phyloP scores from a whole-genome alignment of 257 asterid species.

The Solanum virginianum region DNA sequence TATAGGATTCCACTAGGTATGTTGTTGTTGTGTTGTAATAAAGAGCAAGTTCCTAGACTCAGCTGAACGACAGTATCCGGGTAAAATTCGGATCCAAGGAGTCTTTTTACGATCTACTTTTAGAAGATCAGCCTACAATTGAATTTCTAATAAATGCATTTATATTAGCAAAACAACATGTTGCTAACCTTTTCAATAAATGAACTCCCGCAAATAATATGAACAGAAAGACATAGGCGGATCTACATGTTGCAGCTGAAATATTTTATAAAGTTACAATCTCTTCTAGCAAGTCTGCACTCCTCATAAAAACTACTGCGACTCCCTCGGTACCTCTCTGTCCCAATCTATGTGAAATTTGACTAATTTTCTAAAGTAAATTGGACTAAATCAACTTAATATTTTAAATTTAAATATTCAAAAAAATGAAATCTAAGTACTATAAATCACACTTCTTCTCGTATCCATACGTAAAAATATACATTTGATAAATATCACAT shows the following conservation, averaged over 20 bases:
- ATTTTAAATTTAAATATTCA: not conserved
- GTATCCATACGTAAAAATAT: not conserved
- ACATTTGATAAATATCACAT: not conserved
- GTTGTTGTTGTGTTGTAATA: not conserved
- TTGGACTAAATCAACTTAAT: not conserved
- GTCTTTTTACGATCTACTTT: constrained; percentile 62
- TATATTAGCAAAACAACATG: not conserved
- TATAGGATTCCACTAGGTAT: too few species aligned
- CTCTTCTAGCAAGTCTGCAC: not conserved
- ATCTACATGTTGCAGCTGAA: not conserved
- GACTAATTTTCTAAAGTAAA: not conserved
- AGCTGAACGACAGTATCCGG: not conserved
- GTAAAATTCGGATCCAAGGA: constrained; percentile 12
- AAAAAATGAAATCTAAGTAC: not conserved
- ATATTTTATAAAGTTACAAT: not conserved
- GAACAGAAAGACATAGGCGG: not conserved
- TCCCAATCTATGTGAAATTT: not conserved
- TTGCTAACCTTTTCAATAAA: not conserved
- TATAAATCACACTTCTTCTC: not conserved
- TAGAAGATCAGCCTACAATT: constrained; percentile 55
- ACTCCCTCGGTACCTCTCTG: not conserved
- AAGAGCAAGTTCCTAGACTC: not conserved
- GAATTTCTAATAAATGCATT: constrained; percentile 1
- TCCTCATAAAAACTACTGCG: not conserved
- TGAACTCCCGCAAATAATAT: not conserved